Evolutionary conservation across 306 rosid species (phyloP), one percentile per base, ranked within the genome.

Genomic region (Castanea sativa): DNA sequence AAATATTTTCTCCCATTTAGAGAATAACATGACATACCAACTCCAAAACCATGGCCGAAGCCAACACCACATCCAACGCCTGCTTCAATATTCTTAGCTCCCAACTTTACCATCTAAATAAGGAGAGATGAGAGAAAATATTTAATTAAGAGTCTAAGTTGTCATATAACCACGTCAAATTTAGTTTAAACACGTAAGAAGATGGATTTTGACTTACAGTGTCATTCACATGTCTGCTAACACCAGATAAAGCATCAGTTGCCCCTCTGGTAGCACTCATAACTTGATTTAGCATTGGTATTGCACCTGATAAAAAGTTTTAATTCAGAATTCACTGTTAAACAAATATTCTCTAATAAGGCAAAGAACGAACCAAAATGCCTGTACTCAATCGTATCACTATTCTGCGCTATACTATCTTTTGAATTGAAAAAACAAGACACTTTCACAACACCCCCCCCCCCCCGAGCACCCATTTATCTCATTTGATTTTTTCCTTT

Each of bases 241-340:
- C 90, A 69, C 99, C 99, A 80, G 99, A 93, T 82, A 96, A 91
- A 38, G 96, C 96, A 81, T 87, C 90, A 69, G 97, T 96, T 43
- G 98, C 99, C 79, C 99, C 99, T 68, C 97, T 91, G 25, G 99
- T 91, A 43, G 98, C 98, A 82, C 97, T 91, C 94, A 89, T 96
- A 33, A 96, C 94, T 89, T 96, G 92, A 83, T 90, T 90, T 61
- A 96, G 57, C 87, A 89, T 85, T 1, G 98, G 99, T 61, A 96
- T 79, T 51, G 98, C 93, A 84, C 93, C 98, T 96, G 84, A 52
- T 65, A 82, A 52, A 85, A 15, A 33, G 71, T 64, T 83, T 83
- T 4, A 41, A 64, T 82, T 55, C 41, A 77, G 68, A 75, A 45
- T 15, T 10, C 5, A 2, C 72, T 29, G 19, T 65, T 68, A 15